Evolutionary conservation across 192 early-diverging fungal species (phyloP).

Genomic region (Mortierella antarctica): DNA sequence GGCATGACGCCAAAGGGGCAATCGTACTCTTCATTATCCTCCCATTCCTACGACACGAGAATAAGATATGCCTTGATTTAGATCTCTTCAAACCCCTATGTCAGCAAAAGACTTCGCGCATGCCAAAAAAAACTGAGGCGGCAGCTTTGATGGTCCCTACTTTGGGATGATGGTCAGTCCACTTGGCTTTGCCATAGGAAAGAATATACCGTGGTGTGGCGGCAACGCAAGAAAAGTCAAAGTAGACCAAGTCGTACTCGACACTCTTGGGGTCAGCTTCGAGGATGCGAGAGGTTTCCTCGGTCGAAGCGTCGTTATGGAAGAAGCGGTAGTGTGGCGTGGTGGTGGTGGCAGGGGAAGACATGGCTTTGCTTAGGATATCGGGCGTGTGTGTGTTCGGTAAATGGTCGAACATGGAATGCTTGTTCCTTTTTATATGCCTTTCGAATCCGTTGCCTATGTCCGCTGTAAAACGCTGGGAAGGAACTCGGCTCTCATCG

Average conservation of each 20-base stretch:
- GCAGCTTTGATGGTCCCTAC: background rate
- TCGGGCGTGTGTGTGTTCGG: too few species aligned
- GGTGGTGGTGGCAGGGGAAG: background rate
- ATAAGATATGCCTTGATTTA: background rate
- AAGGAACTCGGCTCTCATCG: too few species aligned
- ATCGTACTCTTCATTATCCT: background rate
- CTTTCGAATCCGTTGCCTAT: too few species aligned
- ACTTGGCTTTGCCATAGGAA: constrained; percentile 7
- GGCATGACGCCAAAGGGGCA: background rate
- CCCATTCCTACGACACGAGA: background rate
- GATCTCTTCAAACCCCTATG: too few species aligned
- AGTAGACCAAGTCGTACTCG: constrained; percentile 12
- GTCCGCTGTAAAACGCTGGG: too few species aligned
- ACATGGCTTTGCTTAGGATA: too few species aligned
- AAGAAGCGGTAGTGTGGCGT: constrained; percentile 9
- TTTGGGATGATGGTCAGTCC: background rate
- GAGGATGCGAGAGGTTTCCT: constrained; percentile 15
- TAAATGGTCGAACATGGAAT: too few species aligned
- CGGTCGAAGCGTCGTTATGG: constrained; percentile 5
- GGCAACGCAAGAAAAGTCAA: constrained; percentile 13
- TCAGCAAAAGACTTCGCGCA: background rate
- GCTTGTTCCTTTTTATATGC: too few species aligned
- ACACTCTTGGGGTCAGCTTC: constrained; percentile 2
- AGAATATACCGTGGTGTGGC: constrained; percentile 11
- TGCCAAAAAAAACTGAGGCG: background rate